Base-by-base conservation (phyloP, 306 rosid species). In the Dalbergia oliveri region DNA sequence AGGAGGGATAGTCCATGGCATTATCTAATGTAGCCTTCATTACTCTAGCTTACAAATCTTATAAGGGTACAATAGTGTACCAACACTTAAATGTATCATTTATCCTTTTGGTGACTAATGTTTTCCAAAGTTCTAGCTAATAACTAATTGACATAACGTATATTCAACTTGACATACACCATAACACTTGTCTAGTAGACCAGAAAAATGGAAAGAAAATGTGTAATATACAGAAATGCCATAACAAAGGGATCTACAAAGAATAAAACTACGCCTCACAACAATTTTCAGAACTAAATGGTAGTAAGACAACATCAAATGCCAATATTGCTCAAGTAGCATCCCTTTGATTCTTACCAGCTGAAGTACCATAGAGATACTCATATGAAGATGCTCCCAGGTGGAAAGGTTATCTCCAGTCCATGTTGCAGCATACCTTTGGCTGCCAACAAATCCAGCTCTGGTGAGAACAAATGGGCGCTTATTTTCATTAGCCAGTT, bases 331-430 rank as follows among this genome's bases (percentile, higher is more conserved):
- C 77, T 66, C 51, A 81, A 69, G 74, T 10, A 66, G 45, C 59
- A 75, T 21, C 34, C 57, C 12, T 5, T 66, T 80, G 33, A 77
- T 85, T 70, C 97, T 73, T 89, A 94, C 97, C 97, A 94, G 81
- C 84, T 94, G 97, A 89, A 94, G 92, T 68, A 87, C 91, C 98
- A 94, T 94, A 49, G 97, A 87, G 90, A 94, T 85, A 85, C 98
- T 94, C 98, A 94, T 94, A 86, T 92, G 97, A 54, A 94, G 91
- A 84, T 94, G 97, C 83, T 92, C 98, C 98, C 97, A 94, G 78
- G 77, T 92, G 44, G 98, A 92, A 86, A 91, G 89, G 87, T 94
- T 94, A 83, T 94, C 98, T 16, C 97, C 98, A 0, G 97, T 94
- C 97, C 97, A 92, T 14, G 97, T 94, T 78, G 98, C 97, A 76